These are phyloP conservation scores for Pyrenochaeta sp. DNA, from an alignment of 2,329 filamentous ascomycete genomes.

Conservation along the genomic window DNA sequence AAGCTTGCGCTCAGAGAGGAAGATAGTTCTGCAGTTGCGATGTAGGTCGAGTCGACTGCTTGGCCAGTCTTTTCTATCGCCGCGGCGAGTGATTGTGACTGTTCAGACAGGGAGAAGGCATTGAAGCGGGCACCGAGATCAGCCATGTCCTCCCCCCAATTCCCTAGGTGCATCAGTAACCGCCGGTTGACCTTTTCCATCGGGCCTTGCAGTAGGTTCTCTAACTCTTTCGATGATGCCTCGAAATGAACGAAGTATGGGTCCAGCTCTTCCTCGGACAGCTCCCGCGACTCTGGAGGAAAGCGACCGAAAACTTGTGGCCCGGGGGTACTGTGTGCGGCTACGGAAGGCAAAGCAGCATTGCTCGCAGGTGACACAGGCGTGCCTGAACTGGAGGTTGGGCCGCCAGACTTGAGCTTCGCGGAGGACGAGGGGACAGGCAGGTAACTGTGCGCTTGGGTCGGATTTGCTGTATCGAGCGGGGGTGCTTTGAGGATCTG, in stretches of 20 bases:
- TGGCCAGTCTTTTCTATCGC: slow-evolving; percentile 96
- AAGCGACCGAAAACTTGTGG: slow-evolving; percentile 79
- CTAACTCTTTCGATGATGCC: slow-evolving; percentile 87
- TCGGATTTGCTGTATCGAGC: slow-evolving; percentile 91
- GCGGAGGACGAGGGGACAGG: slow-evolving; percentile 86
- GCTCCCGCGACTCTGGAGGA: slow-evolving; percentile 76
- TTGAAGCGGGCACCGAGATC: slow-evolving; percentile 97
- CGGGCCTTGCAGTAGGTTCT: slow-evolving; percentile 84
- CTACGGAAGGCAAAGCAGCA: slow-evolving; percentile 59
- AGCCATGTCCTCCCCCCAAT: slow-evolving; percentile 84
- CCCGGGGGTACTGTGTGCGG: slow-evolving; percentile 66
- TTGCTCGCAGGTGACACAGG: slow-evolving; percentile 63
- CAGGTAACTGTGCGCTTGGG: slow-evolving; percentile 83
- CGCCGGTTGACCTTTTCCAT: slow-evolving; percentile 97
- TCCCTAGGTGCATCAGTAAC: slow-evolving; percentile 83
- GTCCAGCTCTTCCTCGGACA: slow-evolving; percentile 90
- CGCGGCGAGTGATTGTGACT: slow-evolving; percentile 84
- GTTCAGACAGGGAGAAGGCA: slow-evolving; percentile 93
- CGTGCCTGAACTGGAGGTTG: slow-evolving; percentile 59
- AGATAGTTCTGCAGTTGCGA: slow-evolving; percentile 91
- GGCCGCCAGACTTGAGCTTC: slow-evolving; percentile 73
- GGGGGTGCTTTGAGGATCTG: slow-evolving; percentile 95
- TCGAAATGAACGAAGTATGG: slow-evolving; percentile 97
- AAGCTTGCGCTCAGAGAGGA: slow-evolving; percentile 90
- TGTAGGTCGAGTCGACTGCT: slow-evolving; percentile 94